phyloP scores from a whole-genome alignment of 176 grass and related monocot genomes.

The Oryza nivara region DNA sequence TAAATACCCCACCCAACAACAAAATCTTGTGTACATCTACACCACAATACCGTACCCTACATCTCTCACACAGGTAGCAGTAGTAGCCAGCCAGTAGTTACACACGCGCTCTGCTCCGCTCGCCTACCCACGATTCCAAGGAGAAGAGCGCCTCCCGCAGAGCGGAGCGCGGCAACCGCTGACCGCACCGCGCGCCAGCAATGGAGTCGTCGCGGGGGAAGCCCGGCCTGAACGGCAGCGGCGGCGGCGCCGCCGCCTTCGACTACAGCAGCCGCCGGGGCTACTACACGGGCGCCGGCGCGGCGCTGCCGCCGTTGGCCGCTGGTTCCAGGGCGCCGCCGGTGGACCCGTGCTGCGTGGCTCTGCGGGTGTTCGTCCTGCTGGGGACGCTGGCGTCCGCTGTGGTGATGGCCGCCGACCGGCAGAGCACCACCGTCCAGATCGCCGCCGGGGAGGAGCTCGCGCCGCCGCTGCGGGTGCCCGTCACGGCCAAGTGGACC shows the following conservation, averaged over 20 bases:
- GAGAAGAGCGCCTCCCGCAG: neutral
- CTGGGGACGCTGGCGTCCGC: slow-evolving; percentile 58
- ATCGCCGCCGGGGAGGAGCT: neutral
- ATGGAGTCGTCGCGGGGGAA: slow-evolving; percentile 60
- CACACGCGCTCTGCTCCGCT: slow-evolving; percentile 17
- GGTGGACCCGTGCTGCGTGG: slow-evolving; percentile 36
- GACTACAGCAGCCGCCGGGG: slow-evolving; percentile 34
- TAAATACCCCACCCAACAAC: neutral
- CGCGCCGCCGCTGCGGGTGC: slow-evolving; percentile 38
- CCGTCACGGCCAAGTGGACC: slow-evolving; percentile 66
- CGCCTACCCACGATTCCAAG: slow-evolving; percentile 24
- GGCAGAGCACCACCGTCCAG: slow-evolving; percentile 50
- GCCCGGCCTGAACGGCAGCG: slow-evolving; percentile 46
- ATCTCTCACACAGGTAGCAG: too few species aligned
- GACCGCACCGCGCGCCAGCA: neutral
- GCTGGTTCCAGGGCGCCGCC: neutral
- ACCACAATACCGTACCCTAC: neutral
- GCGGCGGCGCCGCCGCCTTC: neutral
- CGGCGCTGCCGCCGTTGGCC: neutral
- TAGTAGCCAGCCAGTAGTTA: too few species aligned
- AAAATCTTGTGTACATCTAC: neutral
- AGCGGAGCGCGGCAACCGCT: too few species aligned
- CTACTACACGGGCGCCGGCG: neutral
- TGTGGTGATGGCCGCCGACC: slow-evolving; percentile 63
- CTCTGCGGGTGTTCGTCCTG: slow-evolving; percentile 50